Base-by-base conservation (phyloP, 2,329 filamentous ascomycete species). In the Dactylellina haptotyla region DNA sequence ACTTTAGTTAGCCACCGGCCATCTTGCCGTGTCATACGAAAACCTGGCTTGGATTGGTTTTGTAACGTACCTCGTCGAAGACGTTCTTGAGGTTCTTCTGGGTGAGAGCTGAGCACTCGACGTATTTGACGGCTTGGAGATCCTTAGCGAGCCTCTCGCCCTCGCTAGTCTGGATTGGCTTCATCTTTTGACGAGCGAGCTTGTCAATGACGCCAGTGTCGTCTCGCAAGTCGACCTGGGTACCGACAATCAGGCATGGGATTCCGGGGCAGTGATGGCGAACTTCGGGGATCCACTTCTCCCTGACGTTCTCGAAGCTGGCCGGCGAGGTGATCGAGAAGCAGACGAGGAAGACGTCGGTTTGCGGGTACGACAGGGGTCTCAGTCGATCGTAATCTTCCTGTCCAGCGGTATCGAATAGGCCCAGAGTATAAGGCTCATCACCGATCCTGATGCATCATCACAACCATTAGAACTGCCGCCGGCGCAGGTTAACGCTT, bases 41-140 rank as follows among this genome's bases (percentile, higher is more conserved):
- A 46, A 6, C 6, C 32, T 34, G 6, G 6, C 32, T 14, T 34
- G 32, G n/a, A 9, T 9, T 10, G 9, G 18, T 16, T 18, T 8
- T 37, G 12, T 6, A 16, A 80, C 87, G 78, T 86, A 97, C 93
- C 90, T 98, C 95, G 80, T 99, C 95, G 83, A 99, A 99, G 16
- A 99, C 95, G 80, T 98, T 95, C 86, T 99, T 99, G 77, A 99
- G 84, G 84, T 97, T 97, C 84, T 93, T 97, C 84, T 99, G 95
- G 75, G 95, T 98, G 82, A 99, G 84, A 67, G 95, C 95, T 80
- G 93, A 97, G 85, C 95, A 99, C 84, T 99, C 95, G 76, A 98
- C 95, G 79, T 99, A 78, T 85, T 97, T 98, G 79, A 99, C 92
- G 3, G 95, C 95, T 75, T 93, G 93, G n/a, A 98, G 84, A 76